Base-by-base conservation (phyloP, 192 early-diverging fungal genomes). In the Physocladia obscura region DNA sequence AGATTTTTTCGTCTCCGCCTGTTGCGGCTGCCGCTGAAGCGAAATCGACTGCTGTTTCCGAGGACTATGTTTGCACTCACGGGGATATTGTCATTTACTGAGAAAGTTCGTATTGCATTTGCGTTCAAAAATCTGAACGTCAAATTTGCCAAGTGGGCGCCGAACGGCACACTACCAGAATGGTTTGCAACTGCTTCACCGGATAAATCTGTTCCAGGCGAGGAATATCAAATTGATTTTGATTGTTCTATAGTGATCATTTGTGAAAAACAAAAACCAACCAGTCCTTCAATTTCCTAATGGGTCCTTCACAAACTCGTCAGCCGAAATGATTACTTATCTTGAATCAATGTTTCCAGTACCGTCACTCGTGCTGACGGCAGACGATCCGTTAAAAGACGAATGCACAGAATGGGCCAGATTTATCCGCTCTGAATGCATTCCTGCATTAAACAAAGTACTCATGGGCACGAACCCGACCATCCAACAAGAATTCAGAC, bases 81-180 rank as follows among this genome's bases (percentile, higher is more conserved):
- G 47, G 5, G 71, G 71, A 8, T 52, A 31, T 31, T 71, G 65
- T 38, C 65, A 49, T 11, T 59, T 71, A 73, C 71, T 5, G 32
- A 73, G 35, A 38, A 52, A 62, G 71, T 67, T 35, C 47, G 71
- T 8, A 54, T 73, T 29, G 62, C 71, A 3, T 49, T 73, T 26
- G 49, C 49, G 4, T 29, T 52, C 50, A 67, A 57, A 32, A 26
- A 34, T 11, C 27, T 39, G 8, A 19, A 57, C 1, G 24, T 65
- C 34, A n/a, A 34, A 17, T 67, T 73, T 29, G 29, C 37, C 17
- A 6, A 13, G 0, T 6, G 17, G 4, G 11, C 21, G 8, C 35
- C 31, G n/a, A 30, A 68, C 30, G 11, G 26, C 8, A 15, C 19
- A 21, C 22, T 44, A 17, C 67, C 67, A 8, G 1, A 6, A 4